phyloP scores from a whole-genome alignment of 805 yeast genomes.

The Candida awuae region DNA sequence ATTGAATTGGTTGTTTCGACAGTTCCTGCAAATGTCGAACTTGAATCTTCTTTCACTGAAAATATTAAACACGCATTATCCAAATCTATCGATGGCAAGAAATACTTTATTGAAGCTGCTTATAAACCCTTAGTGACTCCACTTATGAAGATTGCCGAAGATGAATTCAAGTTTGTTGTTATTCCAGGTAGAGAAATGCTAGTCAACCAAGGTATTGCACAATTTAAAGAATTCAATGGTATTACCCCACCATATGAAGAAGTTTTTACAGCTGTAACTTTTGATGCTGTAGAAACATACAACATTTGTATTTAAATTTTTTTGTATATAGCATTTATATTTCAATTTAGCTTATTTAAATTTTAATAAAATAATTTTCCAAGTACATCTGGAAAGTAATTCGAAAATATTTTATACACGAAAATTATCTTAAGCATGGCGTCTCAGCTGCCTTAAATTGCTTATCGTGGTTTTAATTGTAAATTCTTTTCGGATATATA shows the following conservation, averaged over 20 bases:
- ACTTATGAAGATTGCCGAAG: constrained; percentile 67
- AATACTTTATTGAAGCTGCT: constrained; percentile 80
- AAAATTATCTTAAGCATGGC: too few species aligned
- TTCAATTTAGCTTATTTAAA: too few species aligned
- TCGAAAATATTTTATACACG: too few species aligned
- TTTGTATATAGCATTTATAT: not conserved
- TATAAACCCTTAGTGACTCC: constrained; percentile 87
- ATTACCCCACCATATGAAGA: constrained; percentile 53
- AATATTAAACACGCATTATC: constrained; percentile 42
- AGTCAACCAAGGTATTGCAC: constrained; percentile 87
- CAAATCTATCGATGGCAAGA: constrained; percentile 34
- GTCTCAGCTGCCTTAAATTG: too few species aligned
- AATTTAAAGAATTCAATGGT: constrained; percentile 73
- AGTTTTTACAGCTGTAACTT: constrained; percentile 51
- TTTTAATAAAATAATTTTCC: too few species aligned
- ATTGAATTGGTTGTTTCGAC: constrained; percentile 66
- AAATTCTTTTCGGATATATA: too few species aligned
- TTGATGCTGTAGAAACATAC: constrained; percentile 13
- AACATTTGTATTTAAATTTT: not conserved
- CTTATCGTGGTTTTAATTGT: too few species aligned
- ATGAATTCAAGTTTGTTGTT: constrained; percentile 63
- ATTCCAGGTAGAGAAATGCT: constrained; percentile 89
- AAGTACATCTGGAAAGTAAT: too few species aligned
- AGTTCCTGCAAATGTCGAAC: constrained; percentile 72
- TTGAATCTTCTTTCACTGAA: constrained; percentile 43